A percentile compares a stretch with the other conserved stretches of the same genome.
Conservation (phyloP, 257 asterid genomes). For the Oldenlandia corymbosa region DNA sequence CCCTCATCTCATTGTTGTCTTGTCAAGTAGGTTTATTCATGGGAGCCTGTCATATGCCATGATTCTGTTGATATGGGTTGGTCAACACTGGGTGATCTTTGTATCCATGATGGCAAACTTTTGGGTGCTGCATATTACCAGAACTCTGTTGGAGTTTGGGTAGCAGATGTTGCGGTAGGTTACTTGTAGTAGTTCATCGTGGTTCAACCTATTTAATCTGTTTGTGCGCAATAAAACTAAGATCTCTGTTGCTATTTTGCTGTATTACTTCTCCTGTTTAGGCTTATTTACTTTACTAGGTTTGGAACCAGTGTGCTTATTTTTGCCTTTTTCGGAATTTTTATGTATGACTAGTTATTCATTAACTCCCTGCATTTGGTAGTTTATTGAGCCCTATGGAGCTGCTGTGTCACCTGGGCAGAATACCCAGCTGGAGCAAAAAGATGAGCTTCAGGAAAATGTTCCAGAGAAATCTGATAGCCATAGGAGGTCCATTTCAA, state of each 20-base stretch:
- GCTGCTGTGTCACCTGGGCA: conserved; percentile 42
- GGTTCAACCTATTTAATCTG: conserved; percentile 2
- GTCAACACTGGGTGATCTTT: conserved; percentile 91
- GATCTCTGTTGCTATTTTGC: background rate
- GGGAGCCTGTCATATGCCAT: conserved; percentile 96
- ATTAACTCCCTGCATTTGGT: conserved; percentile 9
- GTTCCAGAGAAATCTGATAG: conserved; percentile 47
- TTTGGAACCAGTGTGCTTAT: background rate
- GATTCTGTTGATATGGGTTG: conserved; percentile 97
- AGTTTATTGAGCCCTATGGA: conserved; percentile 49
- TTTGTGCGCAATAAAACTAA: background rate
- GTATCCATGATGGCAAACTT: conserved; percentile 86
- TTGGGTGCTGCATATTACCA: conserved; percentile 91
- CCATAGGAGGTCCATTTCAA: conserved; percentile 56
- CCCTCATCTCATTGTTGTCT: conserved; percentile 21
- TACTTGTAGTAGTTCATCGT: background rate
- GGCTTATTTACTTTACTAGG: conserved; percentile 1
- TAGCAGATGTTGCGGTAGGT: conserved; percentile 80
- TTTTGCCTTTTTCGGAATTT: background rate
- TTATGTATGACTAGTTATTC: background rate
- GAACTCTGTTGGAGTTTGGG: conserved; percentile 92
- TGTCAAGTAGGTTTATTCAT: conserved; percentile 74
- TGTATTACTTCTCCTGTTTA: background rate
- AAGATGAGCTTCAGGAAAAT: conserved; percentile 38
- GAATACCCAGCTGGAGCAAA: conserved; percentile 46